phyloP scores from a whole-genome alignment of 495 filamentous ascomycete species.

The Podospora appendiculata region DNA sequence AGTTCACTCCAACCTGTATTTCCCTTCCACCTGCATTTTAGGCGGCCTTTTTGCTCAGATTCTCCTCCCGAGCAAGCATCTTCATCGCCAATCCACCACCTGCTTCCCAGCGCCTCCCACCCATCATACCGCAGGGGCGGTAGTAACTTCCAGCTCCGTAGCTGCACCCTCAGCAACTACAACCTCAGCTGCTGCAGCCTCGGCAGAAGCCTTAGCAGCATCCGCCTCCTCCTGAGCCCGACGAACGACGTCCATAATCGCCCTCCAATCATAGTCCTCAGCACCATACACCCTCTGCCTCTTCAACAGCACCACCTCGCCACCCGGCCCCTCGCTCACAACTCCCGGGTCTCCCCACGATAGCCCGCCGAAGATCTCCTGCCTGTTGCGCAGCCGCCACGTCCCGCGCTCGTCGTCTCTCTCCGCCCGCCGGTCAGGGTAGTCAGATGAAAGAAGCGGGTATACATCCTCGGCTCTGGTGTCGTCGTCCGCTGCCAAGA shows the following conservation, averaged over 20 bases:
- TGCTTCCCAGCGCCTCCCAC: too few species aligned
- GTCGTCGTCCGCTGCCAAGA: too few species aligned
- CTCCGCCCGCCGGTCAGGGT: constrained; percentile 4
- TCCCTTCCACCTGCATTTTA: too few species aligned
- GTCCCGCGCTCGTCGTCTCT: neutral
- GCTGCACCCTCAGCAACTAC: neutral
- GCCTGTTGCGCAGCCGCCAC: constrained; percentile 7
- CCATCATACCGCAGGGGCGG: too few species aligned
- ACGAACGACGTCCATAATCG: neutral
- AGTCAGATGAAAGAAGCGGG: constrained; percentile 10
- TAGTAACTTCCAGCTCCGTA: neutral
- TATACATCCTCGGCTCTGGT: constrained; percentile 5
- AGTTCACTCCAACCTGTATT: too few species aligned
- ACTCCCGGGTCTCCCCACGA: neutral
- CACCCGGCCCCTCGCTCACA: neutral
- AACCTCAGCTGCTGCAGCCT: neutral
- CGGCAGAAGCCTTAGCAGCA: neutral
- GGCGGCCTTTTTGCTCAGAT: too few species aligned
- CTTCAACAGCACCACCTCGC: constrained; percentile 4
- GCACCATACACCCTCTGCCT: constrained; percentile 17
- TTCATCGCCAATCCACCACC: too few species aligned
- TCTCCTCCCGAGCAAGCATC: too few species aligned
- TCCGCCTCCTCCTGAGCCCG: neutral
- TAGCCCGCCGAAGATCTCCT: constrained; percentile 5
- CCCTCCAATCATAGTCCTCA: constrained; percentile 10